Evolutionary conservation across 164 flowering plant species (phyloP), one percentile per base, ranked within the genome.

Genomic region (Chimonanthus salicifolius): DNA sequence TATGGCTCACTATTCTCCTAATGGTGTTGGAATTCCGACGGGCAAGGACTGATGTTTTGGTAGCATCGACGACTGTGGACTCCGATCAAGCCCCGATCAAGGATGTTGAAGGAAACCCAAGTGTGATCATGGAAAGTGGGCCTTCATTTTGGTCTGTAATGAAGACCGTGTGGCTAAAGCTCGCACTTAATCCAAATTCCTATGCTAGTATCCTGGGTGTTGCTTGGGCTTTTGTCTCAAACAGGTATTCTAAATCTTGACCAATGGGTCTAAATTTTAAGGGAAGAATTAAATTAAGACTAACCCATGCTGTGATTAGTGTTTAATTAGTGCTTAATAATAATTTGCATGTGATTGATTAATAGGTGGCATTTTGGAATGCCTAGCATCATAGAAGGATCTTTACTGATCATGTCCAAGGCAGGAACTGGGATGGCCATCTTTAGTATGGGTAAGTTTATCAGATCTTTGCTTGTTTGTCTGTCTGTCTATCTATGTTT

Each of bases 341-440:
- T 7, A 43, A 20, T 65, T 44, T 70, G 21, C 47, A 51, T 67
- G 71, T 33, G 67, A 16, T 44, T 71, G 33, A 33, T 1, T 33
- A 16, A n/a, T 60, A 89, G 92, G 87, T 89, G 89, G 84, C 77
- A 87, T 68, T 46, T 91, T 48, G 62, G 74, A 71, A 86, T 89
- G 90, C 96, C 93, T 33, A 79, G 80, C 68, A 84, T 91, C 71
- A 64, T 91, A 72, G 90, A 91, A 51, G 88, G 85, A n/a, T 89
- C 88, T 5, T 62, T 91, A 45, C 71, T 82, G 68, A 82, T 91
- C 46, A 80, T 91, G 88, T 85, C 96, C 58, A 88, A 58, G 74
- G 90, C 92, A n/a, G 93, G 93, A 46, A 81, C 84, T 7, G 96
- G 96, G 65, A 87, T 87, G 48, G 89, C 96, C 72, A 90, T 90